phyloP scores from a whole-genome alignment of 371 early-diverging fungal species.

The Rhizomucor pusillus region DNA sequence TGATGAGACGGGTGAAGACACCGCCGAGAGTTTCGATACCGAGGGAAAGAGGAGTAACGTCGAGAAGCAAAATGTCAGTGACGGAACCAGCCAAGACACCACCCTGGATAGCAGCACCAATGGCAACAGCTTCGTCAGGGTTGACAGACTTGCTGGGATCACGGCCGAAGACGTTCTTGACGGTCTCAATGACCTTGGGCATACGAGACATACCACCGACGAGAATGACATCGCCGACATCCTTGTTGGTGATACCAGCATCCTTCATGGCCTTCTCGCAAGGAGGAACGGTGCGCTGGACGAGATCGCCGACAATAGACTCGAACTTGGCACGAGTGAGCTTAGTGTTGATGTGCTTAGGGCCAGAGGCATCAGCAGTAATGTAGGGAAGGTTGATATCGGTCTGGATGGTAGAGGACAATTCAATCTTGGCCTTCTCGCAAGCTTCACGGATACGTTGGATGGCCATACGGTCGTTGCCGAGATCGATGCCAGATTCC shows the following conservation, averaged over 20 bases:
- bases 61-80: conserved; percentile 92
- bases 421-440: conserved; percentile 98
- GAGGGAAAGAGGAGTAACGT: conserved; percentile 98
- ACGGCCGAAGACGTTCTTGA: conserved; percentile 86
- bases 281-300: conserved; percentile 90
- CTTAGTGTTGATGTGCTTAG: conserved; percentile 95
- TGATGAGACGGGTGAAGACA: conserved; percentile 97
- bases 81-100: conserved; percentile 97
- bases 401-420: conserved; percentile 90
- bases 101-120: conserved; percentile 99
- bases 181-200: conserved; percentile 95
- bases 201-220: conserved; percentile 99
- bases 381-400: conserved; percentile 97
- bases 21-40: conserved; percentile 98
- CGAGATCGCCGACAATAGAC: conserved; percentile 73
- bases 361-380: conserved; percentile 89
- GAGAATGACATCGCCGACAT: conserved; percentile 96
- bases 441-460: conserved; percentile 96
- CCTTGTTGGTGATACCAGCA: conserved; percentile 78
- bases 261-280: conserved; percentile 98
- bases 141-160: conserved; percentile 95
- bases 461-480: conserved; percentile 86
- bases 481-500: conserved; percentile 67
- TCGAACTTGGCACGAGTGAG: conserved; percentile 94
- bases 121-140: conserved; percentile 99